Base-by-base conservation (phyloP, 768 basidiomycete species). In the Clavulina sp. region DNA sequence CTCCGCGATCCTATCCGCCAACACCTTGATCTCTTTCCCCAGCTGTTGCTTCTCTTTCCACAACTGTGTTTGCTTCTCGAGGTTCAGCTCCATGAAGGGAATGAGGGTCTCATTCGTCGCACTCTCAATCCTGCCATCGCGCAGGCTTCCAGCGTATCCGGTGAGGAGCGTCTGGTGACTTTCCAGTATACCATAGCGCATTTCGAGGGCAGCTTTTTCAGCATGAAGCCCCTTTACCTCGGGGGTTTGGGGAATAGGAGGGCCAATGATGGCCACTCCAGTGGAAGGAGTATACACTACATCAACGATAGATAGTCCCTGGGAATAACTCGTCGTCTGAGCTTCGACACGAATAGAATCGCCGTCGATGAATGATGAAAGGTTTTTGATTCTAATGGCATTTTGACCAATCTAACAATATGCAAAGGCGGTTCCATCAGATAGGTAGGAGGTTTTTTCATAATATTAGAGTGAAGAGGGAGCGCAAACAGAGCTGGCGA, bases 71-170 rank as follows among this genome's bases (percentile, higher is more conserved):
- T 38, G 21, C 13, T 21, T 13, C 13, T 38, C 36, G 36, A 38
- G 36, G 52, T 53, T 29, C 13, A 57, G 63, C n/a, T 65, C 64
- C 49, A 77, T 59, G 1, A 38, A 38, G 36, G 13, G 13, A 21
- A 21, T 38, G 13, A 38, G 21, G 13, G 13, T 13, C 36, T 38
- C 36, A 21, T 13, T 38, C 13, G 36, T 38, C 21, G 13, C 21
- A 21, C 36, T 38, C 13, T 38, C 36, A 5, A 51, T 53, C 38
- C 53, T 51, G 53, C 73, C 71, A 18, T 66, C 71, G 21, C 47
- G 54, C 13, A 38, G 21, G 21, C 36, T 38, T 13, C 21, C 21
- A 13, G 36, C 36, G 36, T 38, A 38, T 13, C 13, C 13, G 21
- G 36, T 13, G 21, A 38, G 36, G 36, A 38, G 13, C 13, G 13